Percentiles rank a stretch among this genome's conserved stretches.
Evolutionary conservation across 192 early-diverging fungal species (phyloP).

Genomic region (Dispira parvispora): DNA sequence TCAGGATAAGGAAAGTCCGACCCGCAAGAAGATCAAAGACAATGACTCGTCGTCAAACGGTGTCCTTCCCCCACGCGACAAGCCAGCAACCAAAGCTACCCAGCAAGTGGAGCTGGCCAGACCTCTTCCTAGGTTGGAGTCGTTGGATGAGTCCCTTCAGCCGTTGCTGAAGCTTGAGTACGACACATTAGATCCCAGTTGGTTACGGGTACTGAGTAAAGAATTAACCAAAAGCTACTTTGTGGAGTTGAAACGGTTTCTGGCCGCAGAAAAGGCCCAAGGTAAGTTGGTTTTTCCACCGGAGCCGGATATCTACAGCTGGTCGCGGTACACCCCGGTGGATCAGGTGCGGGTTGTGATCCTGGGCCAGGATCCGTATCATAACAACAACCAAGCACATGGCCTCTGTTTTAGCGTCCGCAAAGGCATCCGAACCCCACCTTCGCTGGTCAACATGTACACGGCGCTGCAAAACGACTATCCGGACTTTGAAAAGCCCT

Average conservation of each 20-base stretch:
- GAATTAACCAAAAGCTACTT: conserved; percentile 44
- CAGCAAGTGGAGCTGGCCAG: neutral
- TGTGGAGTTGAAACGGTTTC: conserved; percentile 46
- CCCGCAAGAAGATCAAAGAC: neutral
- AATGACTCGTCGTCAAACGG: neutral
- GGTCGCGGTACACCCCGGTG: conserved; percentile 59
- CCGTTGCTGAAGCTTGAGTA: conserved; percentile 36
- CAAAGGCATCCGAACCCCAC: conserved; percentile 56
- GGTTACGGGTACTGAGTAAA: conserved; percentile 36
- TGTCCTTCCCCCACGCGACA: neutral
- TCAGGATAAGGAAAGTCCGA: neutral
- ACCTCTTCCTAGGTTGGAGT: neutral
- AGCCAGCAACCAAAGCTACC: neutral
- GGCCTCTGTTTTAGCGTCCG: conserved; percentile 85
- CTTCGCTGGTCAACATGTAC: conserved; percentile 86
- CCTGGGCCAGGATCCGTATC: conserved; percentile 77
- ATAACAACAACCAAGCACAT: conserved; percentile 64
- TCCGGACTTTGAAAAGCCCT: conserved; percentile 46
- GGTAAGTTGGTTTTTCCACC: conserved; percentile 55
- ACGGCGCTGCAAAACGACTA: conserved; percentile 57
- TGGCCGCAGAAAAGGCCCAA: conserved; percentile 32
- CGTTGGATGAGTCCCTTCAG: neutral
- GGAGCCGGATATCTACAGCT: conserved; percentile 59
- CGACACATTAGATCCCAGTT: conserved; percentile 53
- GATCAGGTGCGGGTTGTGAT: conserved; percentile 68